These are phyloP conservation scores for Papiliotrema flavescens DNA, from an alignment of 1,284 basidiomycete species.

Conservation along the genomic window DNA sequence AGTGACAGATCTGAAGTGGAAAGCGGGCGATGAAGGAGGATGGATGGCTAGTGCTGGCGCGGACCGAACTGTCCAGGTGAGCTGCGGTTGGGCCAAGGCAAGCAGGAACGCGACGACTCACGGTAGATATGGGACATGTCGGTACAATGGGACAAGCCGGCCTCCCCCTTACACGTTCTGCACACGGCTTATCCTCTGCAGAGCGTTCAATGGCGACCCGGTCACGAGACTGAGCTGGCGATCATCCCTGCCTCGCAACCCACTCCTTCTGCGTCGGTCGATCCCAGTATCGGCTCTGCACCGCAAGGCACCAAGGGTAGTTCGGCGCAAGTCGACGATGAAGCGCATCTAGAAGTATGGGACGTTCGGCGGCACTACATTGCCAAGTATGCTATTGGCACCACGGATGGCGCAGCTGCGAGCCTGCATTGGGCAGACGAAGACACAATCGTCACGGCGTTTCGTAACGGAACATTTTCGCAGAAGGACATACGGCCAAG, in stretches of 20 bases:
- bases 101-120: background rate
- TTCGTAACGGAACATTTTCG: constrained; percentile 72
- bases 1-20: constrained; percentile 76
- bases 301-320: background rate
- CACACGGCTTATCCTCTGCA: constrained; percentile 72
- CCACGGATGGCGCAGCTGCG: constrained; percentile 40
- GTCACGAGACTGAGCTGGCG: constrained; percentile 71
- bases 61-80: constrained; percentile 74
- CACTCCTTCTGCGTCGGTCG: constrained; percentile 10
- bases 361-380: constrained; percentile 77
- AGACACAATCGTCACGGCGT: constrained; percentile 69
- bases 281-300: constrained; percentile 5
- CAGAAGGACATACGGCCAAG: constrained; percentile 62
- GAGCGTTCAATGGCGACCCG: constrained; percentile 72
- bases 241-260: constrained; percentile 40
- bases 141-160: constrained; percentile 50
- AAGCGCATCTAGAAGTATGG: constrained; percentile 70
- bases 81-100: constrained; percentile 7
- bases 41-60: constrained; percentile 81
- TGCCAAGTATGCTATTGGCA: constrained; percentile 68
- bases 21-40: constrained; percentile 52
- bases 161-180: constrained; percentile 64
- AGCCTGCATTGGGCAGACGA: constrained; percentile 68
- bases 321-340: constrained; percentile 20
- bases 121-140: constrained; percentile 74